These are phyloP conservation scores for Fusarium nygamai DNA, from an alignment of 2,329 filamentous ascomycete species.

Conservation along the genomic window DNA sequence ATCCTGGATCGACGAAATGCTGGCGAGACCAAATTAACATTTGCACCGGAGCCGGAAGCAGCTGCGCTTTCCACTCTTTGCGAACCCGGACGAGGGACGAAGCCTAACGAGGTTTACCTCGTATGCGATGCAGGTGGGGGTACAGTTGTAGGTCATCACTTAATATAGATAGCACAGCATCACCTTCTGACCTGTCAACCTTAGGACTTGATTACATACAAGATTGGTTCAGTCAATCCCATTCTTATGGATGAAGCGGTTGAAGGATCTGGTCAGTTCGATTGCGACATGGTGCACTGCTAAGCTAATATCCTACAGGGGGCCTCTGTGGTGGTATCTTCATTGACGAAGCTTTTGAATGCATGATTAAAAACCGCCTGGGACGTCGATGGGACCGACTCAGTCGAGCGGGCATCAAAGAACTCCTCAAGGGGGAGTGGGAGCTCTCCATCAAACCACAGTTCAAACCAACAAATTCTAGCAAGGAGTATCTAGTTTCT, in stretches of 20 bases:
- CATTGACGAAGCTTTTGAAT: neutral
- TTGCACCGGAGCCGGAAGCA: neutral
- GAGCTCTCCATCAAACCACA: neutral
- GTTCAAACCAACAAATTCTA: neutral
- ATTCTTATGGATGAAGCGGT: neutral
- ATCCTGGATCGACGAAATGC: neutral
- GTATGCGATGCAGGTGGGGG: neutral
- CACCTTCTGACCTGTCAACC: neutral
- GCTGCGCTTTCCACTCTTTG: neutral
- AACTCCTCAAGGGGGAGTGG: neutral
- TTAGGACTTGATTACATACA: neutral
- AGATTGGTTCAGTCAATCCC: neutral
- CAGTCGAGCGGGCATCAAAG: neutral
- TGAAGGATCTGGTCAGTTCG: neutral
- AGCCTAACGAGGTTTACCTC: neutral
- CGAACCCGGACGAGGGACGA: neutral
- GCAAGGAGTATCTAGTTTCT: neutral
- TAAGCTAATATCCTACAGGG: neutral
- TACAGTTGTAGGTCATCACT: neutral
- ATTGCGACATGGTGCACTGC: neutral
- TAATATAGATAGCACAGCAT: fast-evolving
- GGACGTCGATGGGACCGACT: neutral
- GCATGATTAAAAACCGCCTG: neutral
- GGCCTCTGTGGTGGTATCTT: neutral
- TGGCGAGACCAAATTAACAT: neutral